Percentiles rank a stretch among this genome's conserved stretches.
Conservation (phyloP, 257 asterid species). For the Penstemon newberryi region DNA sequence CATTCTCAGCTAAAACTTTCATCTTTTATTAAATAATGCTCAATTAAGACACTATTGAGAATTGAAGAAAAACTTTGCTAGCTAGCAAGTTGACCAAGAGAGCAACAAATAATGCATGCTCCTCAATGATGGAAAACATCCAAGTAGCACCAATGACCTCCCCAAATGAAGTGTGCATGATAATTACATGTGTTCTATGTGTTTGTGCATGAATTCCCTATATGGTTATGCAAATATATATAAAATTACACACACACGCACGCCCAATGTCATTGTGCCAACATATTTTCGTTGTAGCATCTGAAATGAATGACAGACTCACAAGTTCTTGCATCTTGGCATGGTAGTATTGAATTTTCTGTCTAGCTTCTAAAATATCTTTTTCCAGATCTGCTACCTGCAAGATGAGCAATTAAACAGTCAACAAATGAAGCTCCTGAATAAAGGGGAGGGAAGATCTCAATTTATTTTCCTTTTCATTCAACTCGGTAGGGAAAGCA, state of each 20-base stretch:
- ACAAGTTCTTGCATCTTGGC: conserved; percentile 98
- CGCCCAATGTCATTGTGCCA: conserved; percentile 9
- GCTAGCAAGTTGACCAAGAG: conserved; percentile 5
- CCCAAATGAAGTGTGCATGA: conserved; percentile 11
- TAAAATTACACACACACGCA: neutral
- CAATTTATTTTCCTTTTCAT: too few species aligned
- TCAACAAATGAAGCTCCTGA: conserved; percentile 1
- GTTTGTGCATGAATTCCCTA: neutral
- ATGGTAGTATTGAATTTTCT: conserved; percentile 83
- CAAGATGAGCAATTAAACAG: conserved; percentile 29
- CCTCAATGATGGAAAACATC: too few species aligned
- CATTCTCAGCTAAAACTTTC: conserved; percentile 1
- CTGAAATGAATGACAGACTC: conserved; percentile 35
- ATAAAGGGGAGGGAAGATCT: neutral
- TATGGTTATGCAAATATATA: conserved; percentile 9
- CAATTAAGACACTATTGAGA: neutral
- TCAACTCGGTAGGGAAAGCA: too few species aligned
- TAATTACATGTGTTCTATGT: neutral
- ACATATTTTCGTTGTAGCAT: conserved; percentile 5
- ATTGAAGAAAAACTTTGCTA: neutral
- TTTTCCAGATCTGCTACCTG: conserved; percentile 98
- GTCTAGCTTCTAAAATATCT: conserved; percentile 85
- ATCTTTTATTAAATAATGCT: conserved; percentile 16
- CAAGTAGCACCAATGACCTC: neutral
- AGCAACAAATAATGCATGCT: neutral